These are phyloP conservation scores for Omphalotus guepiniiformis DNA, from an alignment of 768 basidiomycete genomes.

Conservation along the genomic window DNA sequence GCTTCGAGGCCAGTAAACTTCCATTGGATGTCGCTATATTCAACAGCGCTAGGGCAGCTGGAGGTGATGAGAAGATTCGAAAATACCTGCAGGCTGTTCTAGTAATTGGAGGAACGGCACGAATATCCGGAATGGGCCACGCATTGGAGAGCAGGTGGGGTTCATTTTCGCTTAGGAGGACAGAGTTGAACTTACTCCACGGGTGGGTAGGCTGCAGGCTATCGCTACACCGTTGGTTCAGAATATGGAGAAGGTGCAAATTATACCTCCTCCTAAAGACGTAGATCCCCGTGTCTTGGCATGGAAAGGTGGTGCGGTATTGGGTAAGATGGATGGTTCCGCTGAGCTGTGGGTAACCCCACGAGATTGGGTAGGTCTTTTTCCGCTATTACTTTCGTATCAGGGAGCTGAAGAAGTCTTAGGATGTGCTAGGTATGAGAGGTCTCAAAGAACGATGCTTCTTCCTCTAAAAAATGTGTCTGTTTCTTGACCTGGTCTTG, in stretches of 20 bases:
- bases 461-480: slow-evolving; percentile 68
- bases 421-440: slow-evolving; percentile 79
- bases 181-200: slow-evolving; percentile 5
- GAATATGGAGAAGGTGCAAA: slow-evolving; percentile 84
- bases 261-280: slow-evolving; percentile 92
- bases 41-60: slow-evolving; percentile 85
- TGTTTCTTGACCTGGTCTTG: too few relatives aligned
- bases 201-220: slow-evolving; percentile 57
- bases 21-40: slow-evolving; percentile 92
- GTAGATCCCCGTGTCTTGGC: slow-evolving; percentile 85
- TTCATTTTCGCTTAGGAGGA: neutral
- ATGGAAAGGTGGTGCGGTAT: slow-evolving; percentile 93
- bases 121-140: slow-evolving; percentile 78
- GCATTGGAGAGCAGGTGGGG: slow-evolving; percentile 83
- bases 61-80: slow-evolving; percentile 84
- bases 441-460: slow-evolving; percentile 81
- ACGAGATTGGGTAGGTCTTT: slow-evolving; percentile 75
- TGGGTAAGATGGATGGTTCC: slow-evolving; percentile 88
- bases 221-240: slow-evolving; percentile 79
- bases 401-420: neutral
- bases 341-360: slow-evolving; percentile 86
- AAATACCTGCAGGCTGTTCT: slow-evolving; percentile 87
- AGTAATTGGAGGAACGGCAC: slow-evolving; percentile 80
- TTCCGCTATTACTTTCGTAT: slow-evolving; percentile 5
- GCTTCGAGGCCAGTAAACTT: slow-evolving; percentile 82